Evolutionary conservation across 1,284 basidiomycete species (phyloP).

Genomic region (Trametes pubescens): DNA sequence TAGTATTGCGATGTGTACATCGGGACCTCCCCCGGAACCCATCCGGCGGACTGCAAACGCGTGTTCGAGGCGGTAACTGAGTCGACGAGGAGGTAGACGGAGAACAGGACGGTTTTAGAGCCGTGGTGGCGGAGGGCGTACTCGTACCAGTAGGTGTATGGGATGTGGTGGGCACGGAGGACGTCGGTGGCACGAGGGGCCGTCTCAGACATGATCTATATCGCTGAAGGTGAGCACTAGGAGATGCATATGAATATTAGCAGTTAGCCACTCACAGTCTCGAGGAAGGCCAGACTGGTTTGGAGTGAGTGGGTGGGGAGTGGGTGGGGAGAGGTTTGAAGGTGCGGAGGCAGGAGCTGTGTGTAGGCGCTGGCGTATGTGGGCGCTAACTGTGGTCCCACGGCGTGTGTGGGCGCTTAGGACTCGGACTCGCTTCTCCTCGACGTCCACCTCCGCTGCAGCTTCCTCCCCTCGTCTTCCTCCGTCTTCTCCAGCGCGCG

Average conservation of each 20-base stretch:
- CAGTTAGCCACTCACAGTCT: neutral
- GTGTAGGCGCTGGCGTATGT: no score
- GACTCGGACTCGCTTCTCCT: neutral
- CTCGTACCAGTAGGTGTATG: constrained; percentile 22
- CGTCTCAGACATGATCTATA: neutral
- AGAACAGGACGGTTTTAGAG: constrained; percentile 17
- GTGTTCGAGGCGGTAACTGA: constrained; percentile 1
- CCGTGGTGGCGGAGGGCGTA: constrained; percentile 19
- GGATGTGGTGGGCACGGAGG: constrained; percentile 8
- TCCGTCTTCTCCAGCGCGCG: neutral
- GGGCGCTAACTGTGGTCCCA: no score
- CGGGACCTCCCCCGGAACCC: neutral
- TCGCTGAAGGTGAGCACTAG: neutral
- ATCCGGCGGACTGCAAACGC: constrained; percentile 7
- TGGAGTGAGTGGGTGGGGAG: neutral
- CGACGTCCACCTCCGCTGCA: constrained; percentile 3
- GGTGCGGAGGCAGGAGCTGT: no score
- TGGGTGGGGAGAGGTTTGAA: no score
- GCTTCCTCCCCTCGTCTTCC: neutral
- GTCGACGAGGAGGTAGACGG: constrained; percentile 17
- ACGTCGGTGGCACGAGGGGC: neutral
- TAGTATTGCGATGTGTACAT: constrained; percentile 3
- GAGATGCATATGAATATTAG: neutral
- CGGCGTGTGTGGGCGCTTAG: neutral
- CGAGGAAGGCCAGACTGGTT: neutral